These are phyloP conservation scores for Fusarium siculi DNA, from an alignment of 2,329 filamentous ascomycete species.

Conservation along the genomic window DNA sequence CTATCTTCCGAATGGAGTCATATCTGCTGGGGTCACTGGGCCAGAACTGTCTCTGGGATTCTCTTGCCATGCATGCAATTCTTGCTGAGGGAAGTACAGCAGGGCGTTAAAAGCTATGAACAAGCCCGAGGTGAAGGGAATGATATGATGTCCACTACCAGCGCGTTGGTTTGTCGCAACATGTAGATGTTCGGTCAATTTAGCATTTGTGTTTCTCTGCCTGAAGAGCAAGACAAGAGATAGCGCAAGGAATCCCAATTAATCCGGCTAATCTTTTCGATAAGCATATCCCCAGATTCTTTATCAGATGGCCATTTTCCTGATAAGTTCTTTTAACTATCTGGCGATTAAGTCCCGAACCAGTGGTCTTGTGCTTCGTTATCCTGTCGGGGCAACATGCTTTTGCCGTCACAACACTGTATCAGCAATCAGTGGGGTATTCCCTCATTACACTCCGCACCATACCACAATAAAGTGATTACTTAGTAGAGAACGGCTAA, in stretches of 20 bases:
- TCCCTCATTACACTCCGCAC: fast-evolving
- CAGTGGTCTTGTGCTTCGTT: neutral
- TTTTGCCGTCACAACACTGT: fast-evolving
- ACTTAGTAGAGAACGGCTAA: fast-evolving
- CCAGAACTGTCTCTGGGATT: neutral
- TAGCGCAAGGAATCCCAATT: neutral
- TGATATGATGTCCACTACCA: fast-evolving
- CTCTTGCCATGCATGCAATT: neutral
- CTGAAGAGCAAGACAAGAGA: neutral
- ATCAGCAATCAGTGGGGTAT: fast-evolving
- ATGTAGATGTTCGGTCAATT: fast-evolving
- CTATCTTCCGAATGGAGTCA: neutral
- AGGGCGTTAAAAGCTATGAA: fast-evolving
- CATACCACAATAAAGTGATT: fast-evolving
- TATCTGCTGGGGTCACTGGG: neutral
- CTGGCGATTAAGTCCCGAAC: neutral
- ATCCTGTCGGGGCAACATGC: fast-evolving
- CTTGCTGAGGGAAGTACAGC: neutral
- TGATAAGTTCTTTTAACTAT: fast-evolving
- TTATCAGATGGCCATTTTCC: neutral
- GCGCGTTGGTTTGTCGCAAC: fast-evolving
- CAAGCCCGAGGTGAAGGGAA: fast-evolving
- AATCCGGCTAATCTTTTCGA: fast-evolving
- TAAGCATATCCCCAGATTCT: fast-evolving
- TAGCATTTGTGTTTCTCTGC: fast-evolving